Percentiles rank a stretch among this genome's conserved stretches.
These are phyloP conservation scores for Juglanconis juglandina DNA, from an alignment of 2,329 filamentous ascomycete genomes.

Conservation along the genomic window DNA sequence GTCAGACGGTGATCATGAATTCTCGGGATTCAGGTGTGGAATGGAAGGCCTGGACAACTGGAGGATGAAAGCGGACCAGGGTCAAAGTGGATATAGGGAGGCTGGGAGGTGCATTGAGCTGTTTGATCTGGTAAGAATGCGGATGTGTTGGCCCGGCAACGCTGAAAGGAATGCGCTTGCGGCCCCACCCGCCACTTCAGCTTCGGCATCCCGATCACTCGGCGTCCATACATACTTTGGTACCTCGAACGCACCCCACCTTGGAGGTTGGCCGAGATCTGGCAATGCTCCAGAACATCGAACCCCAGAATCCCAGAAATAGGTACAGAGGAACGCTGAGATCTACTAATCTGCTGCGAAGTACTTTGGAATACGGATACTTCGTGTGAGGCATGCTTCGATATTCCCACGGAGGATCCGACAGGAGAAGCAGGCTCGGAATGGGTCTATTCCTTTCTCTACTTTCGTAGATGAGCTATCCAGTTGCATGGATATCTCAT, in stretches of 20 bases:
- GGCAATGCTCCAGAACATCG: not conserved
- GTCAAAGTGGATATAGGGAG: not conserved
- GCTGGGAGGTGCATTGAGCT: not conserved
- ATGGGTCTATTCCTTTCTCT: no score
- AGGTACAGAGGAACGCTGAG: not conserved
- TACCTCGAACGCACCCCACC: not conserved
- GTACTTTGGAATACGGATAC: no score
- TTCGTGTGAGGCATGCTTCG: no score
- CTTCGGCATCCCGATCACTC: not conserved
- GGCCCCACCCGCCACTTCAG: not conserved
- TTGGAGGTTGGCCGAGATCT: not conserved
- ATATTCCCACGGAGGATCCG: no score
- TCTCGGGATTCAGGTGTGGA: slow-evolving; percentile 2
- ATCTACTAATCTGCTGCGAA: not conserved
- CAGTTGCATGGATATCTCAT: no score
- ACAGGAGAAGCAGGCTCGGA: no score
- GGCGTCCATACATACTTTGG: no score
- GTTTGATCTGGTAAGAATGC: not conserved
- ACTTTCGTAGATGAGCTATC: no score
- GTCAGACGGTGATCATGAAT: slow-evolving; percentile 1
- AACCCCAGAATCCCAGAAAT: not conserved
- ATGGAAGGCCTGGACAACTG: not conserved
- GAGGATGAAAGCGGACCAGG: not conserved
- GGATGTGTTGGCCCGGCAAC: not conserved
- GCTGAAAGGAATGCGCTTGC: not conserved